Evolutionary conservation across 176 grass and related monocot genomes (phyloP), one percentile per base, ranked within the genome.

Genomic region (Avena atlantica): DNA sequence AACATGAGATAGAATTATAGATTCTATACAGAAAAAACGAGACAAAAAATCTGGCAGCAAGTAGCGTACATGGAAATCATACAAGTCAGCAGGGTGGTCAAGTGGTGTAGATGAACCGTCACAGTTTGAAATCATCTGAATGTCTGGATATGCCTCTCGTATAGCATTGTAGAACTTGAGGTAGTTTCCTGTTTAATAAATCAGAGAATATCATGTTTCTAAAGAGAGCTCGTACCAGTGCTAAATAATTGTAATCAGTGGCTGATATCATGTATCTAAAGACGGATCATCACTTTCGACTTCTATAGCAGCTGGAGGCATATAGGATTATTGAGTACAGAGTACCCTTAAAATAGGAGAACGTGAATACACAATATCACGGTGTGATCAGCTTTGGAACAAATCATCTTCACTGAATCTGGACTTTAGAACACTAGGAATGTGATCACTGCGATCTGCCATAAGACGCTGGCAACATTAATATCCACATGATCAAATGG

Each of bases 51-150:
- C 61, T 84, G 19, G 62, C 20, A 59, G 63, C 56, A 84, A 70
- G 37, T 76, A 77, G 68, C 82, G 78, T 92, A 98, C 93, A 93
- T 98, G 96, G 40, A 92, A 96, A 31, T 98, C 96, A 11, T 92
- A 98, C 6, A 94, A 74, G 88, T 96, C 96, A 90, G 92, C 96
- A 80, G 96, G 93, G 70, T 98, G 96, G 90, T 98, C 87, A 78
- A 98, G 89, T 78, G 84, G 84, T 37, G 0, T 86, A 73, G 88
- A 90, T 56, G 93, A 96, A 65, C 87, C 93, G 81, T 98, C 92
- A 80, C 93, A 96, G 52, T 94, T 95, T 80, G 93, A 92, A 87
- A 98, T 95, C 69, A 98, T 84, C 77, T 96, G 90, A 87, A 98
- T 96, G 47, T 96, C 93, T 74, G 93, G 96, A 80, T 98, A 96